phyloP scores from a whole-genome alignment of 2,329 filamentous ascomycete species.

The Fusarium protoensiforme region DNA sequence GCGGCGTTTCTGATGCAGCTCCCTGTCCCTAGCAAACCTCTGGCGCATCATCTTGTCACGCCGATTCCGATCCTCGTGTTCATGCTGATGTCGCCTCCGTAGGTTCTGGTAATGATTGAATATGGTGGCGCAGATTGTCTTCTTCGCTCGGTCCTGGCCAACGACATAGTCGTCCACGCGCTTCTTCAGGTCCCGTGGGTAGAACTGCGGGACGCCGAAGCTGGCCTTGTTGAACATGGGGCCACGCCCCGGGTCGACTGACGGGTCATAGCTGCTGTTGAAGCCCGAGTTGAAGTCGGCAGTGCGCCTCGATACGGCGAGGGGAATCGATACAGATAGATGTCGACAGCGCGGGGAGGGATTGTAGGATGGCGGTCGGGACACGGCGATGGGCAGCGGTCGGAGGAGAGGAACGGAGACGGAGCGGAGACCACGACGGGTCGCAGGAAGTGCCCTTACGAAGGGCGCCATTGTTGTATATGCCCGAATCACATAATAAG shows the following conservation, averaged over 20 bases:
- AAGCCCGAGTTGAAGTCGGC: constrained; percentile 67
- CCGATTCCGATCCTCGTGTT: constrained; percentile 69
- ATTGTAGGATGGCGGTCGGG: constrained; percentile 1
- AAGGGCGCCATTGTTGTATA: constrained; percentile 40
- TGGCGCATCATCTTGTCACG: constrained; percentile 77
- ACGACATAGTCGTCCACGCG: constrained; percentile 97
- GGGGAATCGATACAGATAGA: constrained; percentile 38
- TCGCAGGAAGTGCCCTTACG: constrained; percentile 35
- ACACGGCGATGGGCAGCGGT: constrained; percentile 1
- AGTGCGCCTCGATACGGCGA: constrained; percentile 52
- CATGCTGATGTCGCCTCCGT: constrained; percentile 80
- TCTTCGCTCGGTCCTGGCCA: constrained; percentile 93
- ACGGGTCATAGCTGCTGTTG: constrained; percentile 69
- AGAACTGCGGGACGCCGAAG: constrained; percentile 72
- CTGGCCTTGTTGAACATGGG: constrained; percentile 69
- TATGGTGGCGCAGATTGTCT: constrained; percentile 90
- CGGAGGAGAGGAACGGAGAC: constrained; percentile 15
- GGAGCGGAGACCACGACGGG: constrained; percentile 23
- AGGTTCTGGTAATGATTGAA: constrained; percentile 97
- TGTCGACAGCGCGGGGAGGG: constrained; percentile 28
- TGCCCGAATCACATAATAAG: constrained; percentile 39
- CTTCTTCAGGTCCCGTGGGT: constrained; percentile 80
- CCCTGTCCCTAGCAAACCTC: constrained; percentile 75
- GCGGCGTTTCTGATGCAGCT: constrained; percentile 62
- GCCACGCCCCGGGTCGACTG: constrained; percentile 62